These are phyloP conservation scores for Neoboletus brunneissimus DNA, from an alignment of 768 basidiomycete species.

Conservation along the genomic window DNA sequence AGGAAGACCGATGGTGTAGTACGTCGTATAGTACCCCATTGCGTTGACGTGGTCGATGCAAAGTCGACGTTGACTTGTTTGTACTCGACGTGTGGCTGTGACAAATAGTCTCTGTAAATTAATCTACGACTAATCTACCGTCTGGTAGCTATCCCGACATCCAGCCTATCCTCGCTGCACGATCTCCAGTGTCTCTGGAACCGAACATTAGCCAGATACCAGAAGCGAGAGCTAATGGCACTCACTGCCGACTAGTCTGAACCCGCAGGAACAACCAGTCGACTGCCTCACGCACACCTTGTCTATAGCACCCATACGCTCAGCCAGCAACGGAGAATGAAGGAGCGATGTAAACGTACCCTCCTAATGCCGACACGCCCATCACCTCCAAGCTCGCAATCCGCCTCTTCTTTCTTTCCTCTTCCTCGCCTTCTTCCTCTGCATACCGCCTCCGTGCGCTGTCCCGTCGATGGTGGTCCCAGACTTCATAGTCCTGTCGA, in stretches of 20 bases:
- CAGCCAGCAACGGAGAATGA: background rate
- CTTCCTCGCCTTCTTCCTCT: conserved; percentile 45
- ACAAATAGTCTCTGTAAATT: conserved; percentile 4
- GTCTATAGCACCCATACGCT: conserved; percentile 43
- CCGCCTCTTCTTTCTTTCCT: conserved; percentile 46
- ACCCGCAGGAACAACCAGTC: conserved; percentile 95
- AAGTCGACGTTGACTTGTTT: conserved; percentile 7
- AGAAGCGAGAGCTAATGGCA: background rate
- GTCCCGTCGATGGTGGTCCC: conserved; percentile 75
- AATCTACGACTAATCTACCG: background rate
- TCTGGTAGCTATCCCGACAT: background rate
- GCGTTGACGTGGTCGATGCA: background rate
- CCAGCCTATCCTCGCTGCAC: conserved; percentile 12
- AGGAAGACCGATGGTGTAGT: conserved; percentile 69
- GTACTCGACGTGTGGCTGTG: conserved; percentile 15
- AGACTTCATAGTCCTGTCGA: conserved; percentile 82
- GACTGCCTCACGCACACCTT: conserved; percentile 84
- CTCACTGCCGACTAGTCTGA: conserved; percentile 77
- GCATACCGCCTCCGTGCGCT: conserved; percentile 56
- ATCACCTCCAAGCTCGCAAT: conserved; percentile 83
- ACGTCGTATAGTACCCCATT: conserved; percentile 37
- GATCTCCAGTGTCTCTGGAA: conserved; percentile 21
- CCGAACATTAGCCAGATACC: background rate
- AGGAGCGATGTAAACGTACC: conserved; percentile 47
- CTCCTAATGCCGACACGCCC: conserved; percentile 88